Evolutionary conservation across 768 basidiomycete species (phyloP).

Genomic region (Nidularia sp.): DNA sequence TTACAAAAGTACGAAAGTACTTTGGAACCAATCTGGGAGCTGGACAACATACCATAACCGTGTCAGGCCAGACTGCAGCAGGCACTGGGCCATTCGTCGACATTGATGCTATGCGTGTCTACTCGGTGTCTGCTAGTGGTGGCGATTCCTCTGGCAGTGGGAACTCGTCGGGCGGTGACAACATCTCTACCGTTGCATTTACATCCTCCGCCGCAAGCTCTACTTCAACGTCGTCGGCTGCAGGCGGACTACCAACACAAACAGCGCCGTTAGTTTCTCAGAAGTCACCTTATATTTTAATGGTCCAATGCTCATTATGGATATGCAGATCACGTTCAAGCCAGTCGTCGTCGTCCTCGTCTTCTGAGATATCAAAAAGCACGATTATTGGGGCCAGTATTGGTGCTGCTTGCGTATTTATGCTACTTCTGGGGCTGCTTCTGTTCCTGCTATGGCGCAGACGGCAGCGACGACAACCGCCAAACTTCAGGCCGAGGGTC

Average conservation of each 20-base stretch:
- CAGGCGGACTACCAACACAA: not conserved
- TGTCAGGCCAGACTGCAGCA: slow-evolving; percentile 25
- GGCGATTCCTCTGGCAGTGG: not conserved
- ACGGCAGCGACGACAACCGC: slow-evolving; percentile 11
- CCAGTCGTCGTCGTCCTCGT: not conserved
- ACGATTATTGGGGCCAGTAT: slow-evolving; percentile 12
- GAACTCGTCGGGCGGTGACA: not conserved
- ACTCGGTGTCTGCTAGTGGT: slow-evolving; percentile 14
- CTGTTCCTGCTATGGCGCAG: slow-evolving; percentile 19
- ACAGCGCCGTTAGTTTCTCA: no score
- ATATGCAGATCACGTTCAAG: not conserved
- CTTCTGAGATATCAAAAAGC: slow-evolving; percentile 13
- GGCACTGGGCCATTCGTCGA: slow-evolving; percentile 37
- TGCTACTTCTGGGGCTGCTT: slow-evolving; percentile 15
- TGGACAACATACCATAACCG: slow-evolving; percentile 31
- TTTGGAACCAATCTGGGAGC: slow-evolving; percentile 33
- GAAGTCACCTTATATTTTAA: not conserved
- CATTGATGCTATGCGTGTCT: slow-evolving; percentile 36
- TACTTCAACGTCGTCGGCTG: not conserved
- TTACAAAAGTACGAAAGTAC: slow-evolving; percentile 22
- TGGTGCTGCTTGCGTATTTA: not conserved
- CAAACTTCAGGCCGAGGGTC: slow-evolving; percentile 3
- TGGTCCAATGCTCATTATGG: not conserved
- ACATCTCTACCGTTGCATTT: slow-evolving; percentile 1
- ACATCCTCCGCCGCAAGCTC: slow-evolving; percentile 3